phyloP scores from a whole-genome alignment of 352 stramenopile genomes.

The Aphanomyces cochlioides region DNA sequence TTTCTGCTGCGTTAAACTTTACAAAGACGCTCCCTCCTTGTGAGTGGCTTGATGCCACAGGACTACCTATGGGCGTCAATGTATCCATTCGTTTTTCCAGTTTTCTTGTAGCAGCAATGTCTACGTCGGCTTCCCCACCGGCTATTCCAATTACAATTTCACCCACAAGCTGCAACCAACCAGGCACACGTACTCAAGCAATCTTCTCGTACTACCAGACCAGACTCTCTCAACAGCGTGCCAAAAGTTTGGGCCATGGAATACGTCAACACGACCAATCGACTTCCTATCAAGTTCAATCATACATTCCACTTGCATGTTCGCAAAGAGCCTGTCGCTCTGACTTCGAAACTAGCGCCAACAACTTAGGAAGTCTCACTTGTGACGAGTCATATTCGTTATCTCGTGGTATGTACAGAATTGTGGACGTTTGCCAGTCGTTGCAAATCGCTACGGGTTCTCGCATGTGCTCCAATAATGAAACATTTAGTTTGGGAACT shows the following conservation, averaged over 20 bases:
- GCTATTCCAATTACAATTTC: too few species aligned
- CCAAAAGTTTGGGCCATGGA: background rate
- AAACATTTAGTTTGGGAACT: background rate
- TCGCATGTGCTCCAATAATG: background rate
- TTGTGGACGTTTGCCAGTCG: background rate
- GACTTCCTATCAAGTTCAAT: background rate
- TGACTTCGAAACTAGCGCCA: background rate
- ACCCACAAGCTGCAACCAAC: too few species aligned
- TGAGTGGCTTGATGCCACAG: background rate
- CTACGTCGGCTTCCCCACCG: too few species aligned
- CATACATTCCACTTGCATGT: constrained; percentile 1
- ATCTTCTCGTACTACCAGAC: background rate
- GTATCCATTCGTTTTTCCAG: background rate
- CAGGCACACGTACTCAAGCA: background rate
- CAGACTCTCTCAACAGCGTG: background rate
- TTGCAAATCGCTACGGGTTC: background rate
- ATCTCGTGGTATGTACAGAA: background rate
- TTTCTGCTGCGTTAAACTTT: background rate
- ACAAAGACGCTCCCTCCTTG: background rate
- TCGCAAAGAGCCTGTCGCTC: background rate
- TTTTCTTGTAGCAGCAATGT: background rate
- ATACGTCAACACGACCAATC: background rate
- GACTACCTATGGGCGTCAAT: background rate
- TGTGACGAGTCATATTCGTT: background rate
- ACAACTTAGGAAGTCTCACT: background rate